Base-by-base conservation (phyloP, 2,329 filamentous ascomycete species). In the Plenodomus biglobosus region DNA sequence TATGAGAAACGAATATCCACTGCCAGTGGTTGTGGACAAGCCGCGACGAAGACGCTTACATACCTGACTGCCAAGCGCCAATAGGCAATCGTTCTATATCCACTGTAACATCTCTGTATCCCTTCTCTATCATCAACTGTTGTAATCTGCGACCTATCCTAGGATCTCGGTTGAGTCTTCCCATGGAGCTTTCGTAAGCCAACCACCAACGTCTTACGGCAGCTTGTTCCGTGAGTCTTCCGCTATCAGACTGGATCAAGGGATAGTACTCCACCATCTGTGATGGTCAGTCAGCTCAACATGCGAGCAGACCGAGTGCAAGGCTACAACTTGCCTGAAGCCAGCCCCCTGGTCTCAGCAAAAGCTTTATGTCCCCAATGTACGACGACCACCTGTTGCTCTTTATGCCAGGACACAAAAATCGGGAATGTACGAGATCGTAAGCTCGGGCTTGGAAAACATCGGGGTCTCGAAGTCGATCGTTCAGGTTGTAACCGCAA, bases 191-290 rank as follows among this genome's bases (percentile, higher is more conserved):
- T 18, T 59, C 65, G 43, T 75, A 75, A 21, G 49, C 52, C 17
- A 53, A 50, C 55, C 65, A 71, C 73, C 73, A 75, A 38, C 62
- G 59, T 21, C 61, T 59, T 10, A 75, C 48, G 6, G 66, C 66
- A 40, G 69, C 66, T 6, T 66, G 42, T 13, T 85, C 79, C 10
- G 83, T 85, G 59, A 94, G 74, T n/a, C 83, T 84, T 4, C 90
- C 90, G 61, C 89, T 95, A 59, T 92, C 85, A 0, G 90, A 95
- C 69, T 95, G 92, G 20, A 89, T 85, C 56, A 90, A 90, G 69
- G 86, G 86, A 64, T 95, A 90, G 61, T 92, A 82, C 66, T 96
- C 92, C n/a, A 89, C 82, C 80, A 95, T 85, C 65, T 96, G 90
- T 15, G 8, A 8, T 15, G 3, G 15, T 32, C 11, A 32, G 27